Percentiles rank a stretch among this genome's conserved stretches.
These are phyloP conservation scores for Chaetomiaceae sp. DNA, from an alignment of 2,329 filamentous ascomycete genomes.

Conservation along the genomic window DNA sequence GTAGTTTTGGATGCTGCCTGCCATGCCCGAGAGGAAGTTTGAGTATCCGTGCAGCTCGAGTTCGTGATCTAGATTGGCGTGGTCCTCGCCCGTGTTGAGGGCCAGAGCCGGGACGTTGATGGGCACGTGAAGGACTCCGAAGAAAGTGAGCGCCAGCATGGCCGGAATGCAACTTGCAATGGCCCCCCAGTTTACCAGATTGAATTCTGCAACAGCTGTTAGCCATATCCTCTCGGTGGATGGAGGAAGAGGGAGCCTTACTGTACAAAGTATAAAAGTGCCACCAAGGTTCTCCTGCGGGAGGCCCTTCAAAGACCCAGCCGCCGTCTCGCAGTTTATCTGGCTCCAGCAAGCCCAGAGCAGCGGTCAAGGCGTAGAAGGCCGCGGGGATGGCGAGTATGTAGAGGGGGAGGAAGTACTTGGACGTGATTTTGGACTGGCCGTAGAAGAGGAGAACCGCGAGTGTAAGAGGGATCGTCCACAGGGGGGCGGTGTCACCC, in stretches of 20 bases:
- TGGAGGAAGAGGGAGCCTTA: constrained; percentile 43
- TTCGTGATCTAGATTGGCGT: constrained; percentile 85
- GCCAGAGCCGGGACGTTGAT: constrained; percentile 96
- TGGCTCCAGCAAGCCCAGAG: constrained; percentile 63
- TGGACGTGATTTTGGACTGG: constrained; percentile 72
- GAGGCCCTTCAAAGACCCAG: constrained; percentile 89
- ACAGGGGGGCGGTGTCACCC: constrained; percentile 71
- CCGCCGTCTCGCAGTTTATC: constrained; percentile 65
- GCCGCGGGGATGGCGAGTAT: constrained; percentile 73
- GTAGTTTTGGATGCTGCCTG: constrained; percentile 93
- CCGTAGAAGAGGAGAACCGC: constrained; percentile 72
- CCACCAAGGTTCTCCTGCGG: constrained; percentile 87
- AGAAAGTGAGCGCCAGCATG: constrained; percentile 96
- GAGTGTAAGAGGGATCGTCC: constrained; percentile 73
- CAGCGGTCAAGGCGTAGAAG: constrained; percentile 74
- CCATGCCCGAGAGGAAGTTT: constrained; percentile 81
- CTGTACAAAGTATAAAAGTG: constrained; percentile 95
- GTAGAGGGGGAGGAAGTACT: constrained; percentile 80
- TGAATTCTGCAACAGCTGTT: constrained; percentile 57
- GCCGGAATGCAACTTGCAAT: constrained; percentile 81
- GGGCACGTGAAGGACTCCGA: constrained; percentile 92
- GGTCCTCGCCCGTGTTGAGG: constrained; percentile 85
- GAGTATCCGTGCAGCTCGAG: constrained; percentile 89
- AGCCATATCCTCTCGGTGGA: constrained; percentile 9
- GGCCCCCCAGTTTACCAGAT: constrained; percentile 76